Evolutionary conservation across 306 rosid genomes (phyloP).

Genomic region (Prunus kanzakura): DNA sequence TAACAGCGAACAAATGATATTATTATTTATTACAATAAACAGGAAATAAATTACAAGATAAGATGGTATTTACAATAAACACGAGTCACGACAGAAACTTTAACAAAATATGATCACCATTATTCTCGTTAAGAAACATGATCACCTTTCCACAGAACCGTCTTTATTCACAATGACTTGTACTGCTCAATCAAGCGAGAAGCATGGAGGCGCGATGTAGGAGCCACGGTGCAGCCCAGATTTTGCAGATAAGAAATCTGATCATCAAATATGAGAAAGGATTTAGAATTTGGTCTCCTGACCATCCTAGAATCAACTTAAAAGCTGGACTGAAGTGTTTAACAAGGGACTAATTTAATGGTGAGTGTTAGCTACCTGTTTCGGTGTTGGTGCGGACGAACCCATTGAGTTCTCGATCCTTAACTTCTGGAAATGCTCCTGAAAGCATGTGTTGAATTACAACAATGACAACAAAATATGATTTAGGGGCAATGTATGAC

Average conservation of each 20-base stretch:
- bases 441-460: conserved; percentile 20
- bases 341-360: background rate
- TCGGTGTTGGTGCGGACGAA: conserved; percentile 64
- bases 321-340: too few relatives aligned
- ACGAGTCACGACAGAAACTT: background rate
- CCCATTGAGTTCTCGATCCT: conserved; percentile 89
- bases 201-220: conserved; percentile 88
- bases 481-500: background rate
- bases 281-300: background rate
- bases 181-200: conserved; percentile 89
- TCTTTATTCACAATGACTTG: conserved; percentile 56
- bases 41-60: too few relatives aligned
- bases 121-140: background rate
- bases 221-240: conserved; percentile 78
- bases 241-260: conserved; percentile 86
- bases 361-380: conserved; percentile 55
- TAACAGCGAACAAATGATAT: too few relatives aligned
- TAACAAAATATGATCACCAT: background rate
- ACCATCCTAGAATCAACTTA: background rate
- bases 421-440: conserved; percentile 84
- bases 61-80: too few relatives aligned
- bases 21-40: too few relatives aligned
- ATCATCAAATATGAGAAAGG: background rate
- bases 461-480: background rate
- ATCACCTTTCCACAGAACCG: background rate